phyloP scores from a whole-genome alignment of 2,329 filamentous ascomycete species.

The Penicillium crustosum region DNA sequence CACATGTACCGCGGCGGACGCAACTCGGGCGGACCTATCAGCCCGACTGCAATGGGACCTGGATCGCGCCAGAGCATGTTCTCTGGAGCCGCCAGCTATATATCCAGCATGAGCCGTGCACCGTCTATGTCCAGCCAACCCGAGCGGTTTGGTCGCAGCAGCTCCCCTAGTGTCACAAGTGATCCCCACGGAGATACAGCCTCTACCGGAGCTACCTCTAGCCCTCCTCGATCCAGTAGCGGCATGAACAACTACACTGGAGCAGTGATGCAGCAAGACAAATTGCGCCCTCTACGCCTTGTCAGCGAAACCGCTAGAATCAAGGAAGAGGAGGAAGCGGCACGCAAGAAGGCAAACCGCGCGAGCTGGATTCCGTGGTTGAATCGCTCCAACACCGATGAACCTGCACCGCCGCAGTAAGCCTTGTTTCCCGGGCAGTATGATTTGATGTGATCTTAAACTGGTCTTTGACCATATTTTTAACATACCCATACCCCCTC shows the following conservation, averaged over 20 bases:
- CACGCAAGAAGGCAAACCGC: slow-evolving; percentile 47
- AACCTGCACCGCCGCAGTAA: slow-evolving; percentile 21
- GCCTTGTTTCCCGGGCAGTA: slow-evolving; percentile 10
- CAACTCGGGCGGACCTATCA: slow-evolving; percentile 53
- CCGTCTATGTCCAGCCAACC: slow-evolving; percentile 53
- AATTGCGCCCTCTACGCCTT: slow-evolving; percentile 79
- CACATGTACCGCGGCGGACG: slow-evolving; percentile 84
- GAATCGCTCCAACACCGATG: slow-evolving; percentile 36
- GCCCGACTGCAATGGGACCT: slow-evolving; percentile 49
- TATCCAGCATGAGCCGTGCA: slow-evolving; percentile 55
- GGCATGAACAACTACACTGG: slow-evolving; percentile 68
- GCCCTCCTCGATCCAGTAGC: slow-evolving; percentile 63
- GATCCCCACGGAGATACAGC: slow-evolving; percentile 48
- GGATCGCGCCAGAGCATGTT: slow-evolving; percentile 44
- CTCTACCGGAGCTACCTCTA: slow-evolving; percentile 49
- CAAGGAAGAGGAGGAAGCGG: slow-evolving; percentile 44
- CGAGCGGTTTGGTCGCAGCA: slow-evolving; percentile 57
- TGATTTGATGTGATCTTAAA: slow-evolving; percentile 25
- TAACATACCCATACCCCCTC: slow-evolving; percentile 24
- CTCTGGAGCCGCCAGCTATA: slow-evolving; percentile 46
- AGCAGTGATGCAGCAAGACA: slow-evolving; percentile 64
- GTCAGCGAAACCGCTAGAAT: slow-evolving; percentile 55
- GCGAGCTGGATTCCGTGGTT: slow-evolving; percentile 51
- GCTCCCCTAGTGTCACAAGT: slow-evolving; percentile 61
- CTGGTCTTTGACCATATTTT: slow-evolving; percentile 19